Percentiles rank a stretch among this genome's conserved stretches.
phyloP scores from a whole-genome alignment of 2,329 filamentous ascomycete species.

The Penicillium hordei region DNA sequence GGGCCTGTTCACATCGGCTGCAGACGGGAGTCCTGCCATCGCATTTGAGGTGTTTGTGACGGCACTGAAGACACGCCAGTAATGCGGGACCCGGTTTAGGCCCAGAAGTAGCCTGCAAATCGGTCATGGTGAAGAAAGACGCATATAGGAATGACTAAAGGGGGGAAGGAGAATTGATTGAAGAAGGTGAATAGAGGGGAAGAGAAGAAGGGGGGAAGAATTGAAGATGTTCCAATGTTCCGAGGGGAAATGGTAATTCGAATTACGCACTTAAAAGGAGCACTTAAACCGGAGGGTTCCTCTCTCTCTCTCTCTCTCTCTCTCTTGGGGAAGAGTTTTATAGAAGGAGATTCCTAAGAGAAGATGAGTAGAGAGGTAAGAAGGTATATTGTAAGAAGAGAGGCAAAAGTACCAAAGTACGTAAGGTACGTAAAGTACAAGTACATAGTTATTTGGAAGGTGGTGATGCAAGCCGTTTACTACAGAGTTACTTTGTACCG shows the following conservation, averaged over 20 bases:
- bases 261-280: background rate
- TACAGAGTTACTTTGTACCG: too few species aligned
- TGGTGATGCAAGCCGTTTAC: too few species aligned
- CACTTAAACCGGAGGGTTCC: background rate
- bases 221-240: background rate
- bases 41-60: slow-evolving; percentile 70
- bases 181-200: background rate
- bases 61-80: slow-evolving; percentile 50
- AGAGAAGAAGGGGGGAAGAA: slow-evolving; percentile 1
- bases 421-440: too few species aligned
- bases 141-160: slow-evolving; percentile 7
- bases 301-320: background rate
- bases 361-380: too few species aligned
- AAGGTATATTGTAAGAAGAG: too few species aligned
- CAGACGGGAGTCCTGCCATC: slow-evolving; percentile 67
- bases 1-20: slow-evolving; percentile 61
- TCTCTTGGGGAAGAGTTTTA: background rate
- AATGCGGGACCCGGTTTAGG: slow-evolving; percentile 38
- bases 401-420: too few species aligned
- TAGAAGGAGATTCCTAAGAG: background rate
- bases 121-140: slow-evolving; percentile 26
- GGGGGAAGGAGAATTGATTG: background rate
- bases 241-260: background rate
- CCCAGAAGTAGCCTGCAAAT: slow-evolving; percentile 24
- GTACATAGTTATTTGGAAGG: too few species aligned